Percentiles rank a stretch among this genome's conserved stretches.
phyloP scores from a whole-genome alignment of 2,329 filamentous ascomycete genomes.

The Xylariaceae sp. region DNA sequence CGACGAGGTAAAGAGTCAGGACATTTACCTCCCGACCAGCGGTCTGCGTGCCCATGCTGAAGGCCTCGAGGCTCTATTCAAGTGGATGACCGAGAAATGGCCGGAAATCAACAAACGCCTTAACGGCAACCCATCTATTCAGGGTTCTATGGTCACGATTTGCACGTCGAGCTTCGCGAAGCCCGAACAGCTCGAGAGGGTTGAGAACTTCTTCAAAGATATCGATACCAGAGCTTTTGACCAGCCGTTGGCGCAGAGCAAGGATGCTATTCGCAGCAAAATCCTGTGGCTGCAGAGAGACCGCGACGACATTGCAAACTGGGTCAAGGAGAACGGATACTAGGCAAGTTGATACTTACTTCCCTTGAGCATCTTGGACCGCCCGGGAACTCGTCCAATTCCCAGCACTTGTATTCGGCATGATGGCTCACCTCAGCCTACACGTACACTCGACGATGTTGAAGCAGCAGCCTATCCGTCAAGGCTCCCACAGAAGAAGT shows the following conservation, averaged over 20 bases:
- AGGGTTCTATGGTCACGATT: conserved; percentile 78
- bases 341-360: conserved; percentile 21
- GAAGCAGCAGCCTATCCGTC: neutral
- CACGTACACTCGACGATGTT: neutral
- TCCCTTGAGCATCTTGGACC: neutral
- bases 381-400: neutral
- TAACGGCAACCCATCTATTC: conserved; percentile 79
- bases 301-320: conserved; percentile 62
- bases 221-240: conserved; percentile 85
- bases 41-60: conserved; percentile 71
- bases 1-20: conserved; percentile 85
- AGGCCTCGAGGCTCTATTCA: conserved; percentile 75
- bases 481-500: neutral
- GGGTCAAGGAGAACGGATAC: conserved; percentile 60
- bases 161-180: conserved; percentile 76
- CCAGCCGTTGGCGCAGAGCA: conserved; percentile 81
- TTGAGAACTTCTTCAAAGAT: conserved; percentile 73
- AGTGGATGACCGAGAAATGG: conserved; percentile 85
- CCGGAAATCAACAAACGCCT: conserved; percentile 74
- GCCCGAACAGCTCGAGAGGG: conserved; percentile 65
- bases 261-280: conserved; percentile 81
- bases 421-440: neutral
- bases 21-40: conserved; percentile 82
- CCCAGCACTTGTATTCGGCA: neutral
- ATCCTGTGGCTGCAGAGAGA: conserved; percentile 75